Base-by-base conservation (phyloP, 257 asterid species). In the Forsythia viridissima region DNA sequence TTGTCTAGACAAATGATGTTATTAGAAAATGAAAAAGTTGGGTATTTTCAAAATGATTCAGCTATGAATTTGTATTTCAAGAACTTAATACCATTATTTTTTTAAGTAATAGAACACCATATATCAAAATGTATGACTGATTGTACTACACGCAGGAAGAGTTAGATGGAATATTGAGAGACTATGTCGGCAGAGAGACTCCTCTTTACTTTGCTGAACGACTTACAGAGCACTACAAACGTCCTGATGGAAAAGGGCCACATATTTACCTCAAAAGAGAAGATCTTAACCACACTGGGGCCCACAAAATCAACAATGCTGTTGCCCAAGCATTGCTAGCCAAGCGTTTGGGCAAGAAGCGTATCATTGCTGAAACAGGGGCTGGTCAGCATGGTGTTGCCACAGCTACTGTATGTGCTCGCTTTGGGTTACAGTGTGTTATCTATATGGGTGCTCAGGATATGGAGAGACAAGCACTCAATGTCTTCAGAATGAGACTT, bases 361-460 rank as follows among this genome's bases (percentile, higher is more conserved):
- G 97, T 13, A 91, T 93, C 63, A 93, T 95, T 76, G 99, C 97
- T 59, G 99, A 93, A 84, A 95, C 98, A 73, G 98, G 99, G 68
- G 99, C 99, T 51, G 98, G 99, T 72, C 99, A 95, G 86, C 99
- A 95, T 76, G 99, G 99, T 77, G 99, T 93, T 82, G 99, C 98
- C 41, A 93, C 97, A 2, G 97, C 99, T 70, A 93, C 99, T 11
- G 98, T 92, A 63, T 95, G 99, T 86, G 99, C 99, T 86, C 91
- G 97, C 51, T 93, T 93, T 83, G 98, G 99, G 1, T 81, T 93
- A 90, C 77, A 89, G 37, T 93, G 99, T 76, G 55, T 93, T 59
- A 85, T 93, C 75, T 95, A 93, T 86, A 95, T 93, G 98, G 99
- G 98, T 78, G 98, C 97, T 78, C 97, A 93, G 81, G 99, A 95